phyloP scores from a whole-genome alignment of 176 grass and related monocot genomes.

The Carex scoparia region DNA sequence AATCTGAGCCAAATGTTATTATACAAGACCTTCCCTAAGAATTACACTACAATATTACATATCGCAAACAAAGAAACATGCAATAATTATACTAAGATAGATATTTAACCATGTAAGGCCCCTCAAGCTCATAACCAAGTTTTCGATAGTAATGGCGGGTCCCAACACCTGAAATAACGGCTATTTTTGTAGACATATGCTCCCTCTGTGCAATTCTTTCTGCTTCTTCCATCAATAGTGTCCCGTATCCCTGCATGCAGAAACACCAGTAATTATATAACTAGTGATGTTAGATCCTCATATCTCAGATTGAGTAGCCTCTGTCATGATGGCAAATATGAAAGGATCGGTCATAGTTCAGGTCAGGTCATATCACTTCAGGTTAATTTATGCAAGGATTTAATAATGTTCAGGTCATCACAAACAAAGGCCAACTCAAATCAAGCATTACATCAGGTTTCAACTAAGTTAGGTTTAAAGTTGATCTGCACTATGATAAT shows the following conservation, averaged over 20 bases:
- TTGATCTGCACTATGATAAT: neutral
- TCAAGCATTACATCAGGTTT: neutral
- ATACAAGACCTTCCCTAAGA: neutral
- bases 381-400: neutral
- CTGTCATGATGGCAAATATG: neutral
- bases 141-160: conserved; percentile 94
- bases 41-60: neutral
- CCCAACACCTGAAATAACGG: conserved; percentile 89
- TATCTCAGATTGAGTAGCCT: neutral
- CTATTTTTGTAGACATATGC: conserved; percentile 75
- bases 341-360: neutral
- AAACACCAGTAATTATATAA: neutral
- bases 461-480: neutral
- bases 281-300: neutral
- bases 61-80: neutral
- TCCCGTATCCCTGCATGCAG: conserved; percentile 67
- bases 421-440: neutral
- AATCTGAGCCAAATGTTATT: neutral
- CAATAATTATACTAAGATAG: conserved; percentile 28
- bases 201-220: conserved; percentile 81
- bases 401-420: neutral
- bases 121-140: conserved; percentile 88
- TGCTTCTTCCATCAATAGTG: conserved; percentile 96
- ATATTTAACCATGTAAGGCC: conserved; percentile 87
- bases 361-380: neutral